A percentile compares a stretch with the other conserved stretches of the same genome.
Conservation (phyloP, 176 grass and related monocot species). For the Eragrostis curvula region DNA sequence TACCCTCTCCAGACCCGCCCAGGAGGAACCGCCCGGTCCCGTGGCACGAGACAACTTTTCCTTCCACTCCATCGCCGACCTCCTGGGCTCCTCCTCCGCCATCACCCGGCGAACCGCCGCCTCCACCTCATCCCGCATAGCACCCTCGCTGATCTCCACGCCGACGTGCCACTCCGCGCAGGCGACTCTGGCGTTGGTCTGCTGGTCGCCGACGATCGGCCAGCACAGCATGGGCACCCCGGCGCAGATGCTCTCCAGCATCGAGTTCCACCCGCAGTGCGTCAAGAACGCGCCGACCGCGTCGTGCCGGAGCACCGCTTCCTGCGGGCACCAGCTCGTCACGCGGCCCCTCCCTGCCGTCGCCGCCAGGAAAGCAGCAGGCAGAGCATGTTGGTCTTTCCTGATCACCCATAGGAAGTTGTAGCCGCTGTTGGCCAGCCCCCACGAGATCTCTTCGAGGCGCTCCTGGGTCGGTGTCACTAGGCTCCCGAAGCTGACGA, state of each 20-base stretch:
- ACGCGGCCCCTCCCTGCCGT: conserved; percentile 24
- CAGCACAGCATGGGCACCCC: conserved; percentile 38
- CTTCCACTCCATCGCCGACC: no score
- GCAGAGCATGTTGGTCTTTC: background rate
- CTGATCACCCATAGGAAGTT: conserved; percentile 40
- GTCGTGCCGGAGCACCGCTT: conserved; percentile 42
- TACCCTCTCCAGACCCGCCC: no score
- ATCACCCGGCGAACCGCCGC: no score
- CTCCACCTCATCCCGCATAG: background rate
- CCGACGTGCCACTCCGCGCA: conserved; percentile 27
- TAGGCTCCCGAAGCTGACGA: conserved; percentile 28
- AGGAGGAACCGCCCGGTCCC: no score
- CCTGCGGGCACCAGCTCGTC: conserved; percentile 51
- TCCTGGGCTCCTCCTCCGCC: no score
- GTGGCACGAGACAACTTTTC: no score
- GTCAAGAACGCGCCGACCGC: conserved; percentile 42
- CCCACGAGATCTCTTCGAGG: conserved; percentile 35
- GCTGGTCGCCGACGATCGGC: background rate
- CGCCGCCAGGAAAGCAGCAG: conserved; percentile 1
- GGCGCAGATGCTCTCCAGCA: conserved; percentile 47
- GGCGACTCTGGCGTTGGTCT: conserved; percentile 10
- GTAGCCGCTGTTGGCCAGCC: conserved; percentile 21
- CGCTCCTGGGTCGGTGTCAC: background rate
- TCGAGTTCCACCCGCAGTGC: conserved; percentile 74
- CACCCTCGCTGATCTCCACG: background rate